phyloP scores from a whole-genome alignment of 2,329 filamentous ascomycete genomes.

The Tolypocladium guangdongense region DNA sequence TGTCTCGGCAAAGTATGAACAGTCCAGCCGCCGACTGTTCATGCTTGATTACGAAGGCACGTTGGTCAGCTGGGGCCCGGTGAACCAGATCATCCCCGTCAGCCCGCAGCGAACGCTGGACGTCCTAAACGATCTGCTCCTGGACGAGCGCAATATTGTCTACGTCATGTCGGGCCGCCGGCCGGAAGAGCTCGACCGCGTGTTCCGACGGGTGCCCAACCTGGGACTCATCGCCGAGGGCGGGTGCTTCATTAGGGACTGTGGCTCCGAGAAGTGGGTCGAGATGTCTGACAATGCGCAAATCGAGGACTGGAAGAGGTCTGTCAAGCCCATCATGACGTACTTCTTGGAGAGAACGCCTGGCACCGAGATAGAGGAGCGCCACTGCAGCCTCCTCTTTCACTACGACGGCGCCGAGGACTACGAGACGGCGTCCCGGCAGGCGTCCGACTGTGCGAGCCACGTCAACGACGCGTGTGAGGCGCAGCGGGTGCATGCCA shows the following conservation, averaged over 20 bases:
- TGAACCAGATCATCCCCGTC: conserved; percentile 73
- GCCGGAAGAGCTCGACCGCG: conserved; percentile 75
- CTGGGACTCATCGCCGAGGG: conserved; percentile 91
- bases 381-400: conserved; percentile 86
- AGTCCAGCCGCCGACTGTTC: conserved; percentile 62
- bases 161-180: conserved; percentile 90
- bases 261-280: conserved; percentile 59
- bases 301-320: conserved; percentile 70
- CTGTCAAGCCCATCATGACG: conserved; percentile 69
- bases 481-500: conserved; percentile 70
- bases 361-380: conserved; percentile 77
- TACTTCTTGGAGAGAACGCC: conserved; percentile 89
- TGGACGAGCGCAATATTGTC: conserved; percentile 72
- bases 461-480: conserved; percentile 94
- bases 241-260: conserved; percentile 76
- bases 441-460: conserved; percentile 81
- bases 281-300: conserved; percentile 63
- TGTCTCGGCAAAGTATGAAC: conserved; percentile 55
- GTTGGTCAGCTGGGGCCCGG: conserved; percentile 74
- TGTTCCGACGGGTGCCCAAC: conserved; percentile 74
- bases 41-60: conserved; percentile 93
- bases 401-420: conserved; percentile 80
- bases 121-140: conserved; percentile 68
- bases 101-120: conserved; percentile 77
- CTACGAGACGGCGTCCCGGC: conserved; percentile 59